phyloP scores from a whole-genome alignment of 2,329 filamentous ascomycete species.

The Orbilia blumenaviensis region DNA sequence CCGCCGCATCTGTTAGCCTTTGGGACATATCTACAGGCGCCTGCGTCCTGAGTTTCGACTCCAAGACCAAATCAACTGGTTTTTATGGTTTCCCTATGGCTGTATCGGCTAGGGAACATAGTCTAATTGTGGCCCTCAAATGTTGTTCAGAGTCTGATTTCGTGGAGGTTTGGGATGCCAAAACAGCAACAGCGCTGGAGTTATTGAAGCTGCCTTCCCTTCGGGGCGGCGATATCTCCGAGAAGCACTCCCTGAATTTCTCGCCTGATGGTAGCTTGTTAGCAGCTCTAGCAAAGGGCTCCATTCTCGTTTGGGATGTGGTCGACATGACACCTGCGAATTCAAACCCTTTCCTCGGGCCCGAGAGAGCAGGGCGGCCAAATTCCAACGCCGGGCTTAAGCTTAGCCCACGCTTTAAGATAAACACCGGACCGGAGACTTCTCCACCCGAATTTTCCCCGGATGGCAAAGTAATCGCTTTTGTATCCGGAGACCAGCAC shows the following conservation, averaged over 20 bases:
- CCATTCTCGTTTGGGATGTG: not conserved
- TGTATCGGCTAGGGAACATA: too few relatives aligned
- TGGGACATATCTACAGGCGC: not conserved
- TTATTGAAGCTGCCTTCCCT: not conserved
- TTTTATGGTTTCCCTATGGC: too few relatives aligned
- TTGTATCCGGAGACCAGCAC: constrained; percentile 81
- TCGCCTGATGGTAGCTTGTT: not conserved
- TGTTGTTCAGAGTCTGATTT: too few relatives aligned
- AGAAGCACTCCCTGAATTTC: not conserved
- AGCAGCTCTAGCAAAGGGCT: not conserved
- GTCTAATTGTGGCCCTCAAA: too few relatives aligned
- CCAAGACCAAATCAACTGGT: too few relatives aligned
- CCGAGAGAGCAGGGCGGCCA: not conserved
- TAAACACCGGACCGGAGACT: constrained; percentile 59
- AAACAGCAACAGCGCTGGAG: not conserved
- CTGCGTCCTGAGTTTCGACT: not conserved
- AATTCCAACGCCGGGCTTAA: too few relatives aligned
- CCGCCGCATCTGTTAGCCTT: not conserved
- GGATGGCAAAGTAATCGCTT: constrained; percentile 93
- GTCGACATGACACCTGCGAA: not conserved
- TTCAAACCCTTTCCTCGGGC: not conserved
- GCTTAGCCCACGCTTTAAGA: not conserved
- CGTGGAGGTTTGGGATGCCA: not conserved
- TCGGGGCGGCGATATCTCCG: too few relatives aligned
- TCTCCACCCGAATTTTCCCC: constrained; percentile 64